Conservation (phyloP, 345 rosid genomes). For the Acer negundo region DNA sequence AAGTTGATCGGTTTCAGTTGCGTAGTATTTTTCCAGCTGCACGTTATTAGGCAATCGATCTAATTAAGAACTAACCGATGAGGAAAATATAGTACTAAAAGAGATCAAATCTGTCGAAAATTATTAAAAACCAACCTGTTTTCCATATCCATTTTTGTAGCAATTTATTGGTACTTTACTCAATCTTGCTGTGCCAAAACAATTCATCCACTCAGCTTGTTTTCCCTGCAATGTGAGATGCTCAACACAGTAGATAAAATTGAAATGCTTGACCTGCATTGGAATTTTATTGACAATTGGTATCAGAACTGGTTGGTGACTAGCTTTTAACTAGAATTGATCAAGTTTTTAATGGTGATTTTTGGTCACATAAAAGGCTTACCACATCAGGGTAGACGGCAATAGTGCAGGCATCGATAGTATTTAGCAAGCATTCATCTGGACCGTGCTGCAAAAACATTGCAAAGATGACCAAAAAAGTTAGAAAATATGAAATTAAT, state of each 20-base stretch:
- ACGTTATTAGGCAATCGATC: not conserved
- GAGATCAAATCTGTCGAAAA: not conserved
- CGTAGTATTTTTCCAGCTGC: slow-evolving; percentile 57
- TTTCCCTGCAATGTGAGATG: slow-evolving; percentile 41
- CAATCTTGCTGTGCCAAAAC: slow-evolving; percentile 45
- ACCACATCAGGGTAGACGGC: slow-evolving; percentile 56
- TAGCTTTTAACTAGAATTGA: too few relatives aligned
- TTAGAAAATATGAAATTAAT: too few relatives aligned
- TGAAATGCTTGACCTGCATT: slow-evolving; percentile 54
- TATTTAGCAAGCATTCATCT: slow-evolving; percentile 52
- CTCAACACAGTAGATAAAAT: slow-evolving; percentile 56
- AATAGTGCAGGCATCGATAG: slow-evolving; percentile 61
- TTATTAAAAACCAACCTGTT: slow-evolving; percentile 37
- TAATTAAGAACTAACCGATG: not conserved
- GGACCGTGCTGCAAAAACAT: slow-evolving; percentile 56
- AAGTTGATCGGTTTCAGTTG: slow-evolving; percentile 54
- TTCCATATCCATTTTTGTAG: slow-evolving; percentile 55
- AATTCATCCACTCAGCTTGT: slow-evolving; percentile 47
- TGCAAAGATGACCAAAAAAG: not conserved
- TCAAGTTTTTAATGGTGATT: not conserved
- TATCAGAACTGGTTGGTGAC: not conserved
- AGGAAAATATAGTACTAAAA: not conserved
- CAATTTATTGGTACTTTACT: slow-evolving; percentile 47
- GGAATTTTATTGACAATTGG: not conserved
- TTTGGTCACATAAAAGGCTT: slow-evolving; percentile 14